phyloP scores from a whole-genome alignment of 495 filamentous ascomycete species.

The Hypoxylon rickii region DNA sequence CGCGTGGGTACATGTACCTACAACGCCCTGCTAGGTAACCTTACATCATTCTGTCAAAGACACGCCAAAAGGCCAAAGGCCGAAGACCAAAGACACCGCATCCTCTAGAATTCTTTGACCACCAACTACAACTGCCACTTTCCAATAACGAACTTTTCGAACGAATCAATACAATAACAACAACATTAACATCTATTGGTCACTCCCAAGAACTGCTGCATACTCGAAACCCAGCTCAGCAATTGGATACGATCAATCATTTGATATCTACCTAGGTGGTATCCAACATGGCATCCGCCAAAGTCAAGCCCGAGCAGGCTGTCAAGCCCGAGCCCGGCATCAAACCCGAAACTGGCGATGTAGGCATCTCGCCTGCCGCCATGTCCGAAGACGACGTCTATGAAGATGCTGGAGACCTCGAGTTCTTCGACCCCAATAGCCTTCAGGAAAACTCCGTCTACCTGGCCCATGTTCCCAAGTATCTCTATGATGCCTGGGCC shows the following conservation, averaged over 20 bases:
- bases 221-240: too few relatives aligned
- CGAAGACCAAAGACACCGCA: slow-evolving; percentile 21
- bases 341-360: slow-evolving; percentile 69
- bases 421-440: slow-evolving; percentile 64
- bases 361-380: slow-evolving; percentile 60
- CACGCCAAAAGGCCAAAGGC: too few relatives aligned
- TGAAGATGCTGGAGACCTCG: slow-evolving; percentile 86
- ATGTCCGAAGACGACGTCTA: slow-evolving; percentile 77
- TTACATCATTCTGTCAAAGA: slow-evolving; percentile 30
- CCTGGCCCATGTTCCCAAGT: slow-evolving; percentile 75
- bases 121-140: too few relatives aligned
- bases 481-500: slow-evolving; percentile 73
- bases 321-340: slow-evolving; percentile 48
- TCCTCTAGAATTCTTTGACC: too few relatives aligned
- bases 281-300: slow-evolving; percentile 34
- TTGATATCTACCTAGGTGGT: too few relatives aligned
- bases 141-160: too few relatives aligned
- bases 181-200: too few relatives aligned
- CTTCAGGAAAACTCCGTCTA: slow-evolving; percentile 59
- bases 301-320: slow-evolving; percentile 32
- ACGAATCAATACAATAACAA: too few relatives aligned
- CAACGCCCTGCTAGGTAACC: neutral
- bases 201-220: too few relatives aligned
- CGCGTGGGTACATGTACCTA: neutral
- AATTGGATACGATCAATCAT: too few relatives aligned